Base-by-base conservation (phyloP, 75 land plant species). In the Azolla pinnata region DNA sequence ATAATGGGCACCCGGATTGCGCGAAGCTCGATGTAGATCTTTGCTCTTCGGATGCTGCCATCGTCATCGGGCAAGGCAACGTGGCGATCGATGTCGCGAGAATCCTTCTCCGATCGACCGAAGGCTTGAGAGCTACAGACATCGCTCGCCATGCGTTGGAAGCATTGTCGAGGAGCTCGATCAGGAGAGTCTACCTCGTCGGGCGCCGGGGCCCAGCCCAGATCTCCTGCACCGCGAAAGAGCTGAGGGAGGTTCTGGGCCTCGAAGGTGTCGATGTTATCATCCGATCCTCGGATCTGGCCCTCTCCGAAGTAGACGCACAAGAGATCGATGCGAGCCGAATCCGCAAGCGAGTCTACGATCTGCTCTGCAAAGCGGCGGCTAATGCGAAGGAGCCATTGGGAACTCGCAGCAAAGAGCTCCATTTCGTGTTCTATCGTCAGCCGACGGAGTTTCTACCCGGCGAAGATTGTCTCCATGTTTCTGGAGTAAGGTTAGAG, bases 221-320 rank as follows among this genome's bases (percentile, higher is more conserved):
- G 63, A 90, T 97, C 60, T 96, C 98, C 56, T 93, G 90, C 69
- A 93, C 98, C 50, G 87, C 98, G 56, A 93, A 93, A 55, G 98
- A 93, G 68, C 65, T 93, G 32, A 84, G 98, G 31, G 98, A 93
- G 81, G 68, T 93, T 44, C 72, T 93, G 38, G 98, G 98, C 83
- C 70, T 81, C 38, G 76, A 81, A 63, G 67, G 76, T 35, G 19
- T 93, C 42, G 21, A 57, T 52, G 65, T 93, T 31, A 54, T 73
- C 30, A 79, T 93, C 38, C 48, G 83, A 42, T 66, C 79, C 56
- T 71, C 61, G 67, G 98, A 93, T 77, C 64, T 93, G 10, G 42
- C 28, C 16, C 73, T 55, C 20, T 68, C 80, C 10, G 63, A 78
- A 49, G 29, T 60, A 40, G 90, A 93, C 61, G 88, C 81, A 83